phyloP scores from a whole-genome alignment of 2,329 filamentous ascomycete species.

The Leptographium radiaticola region DNA sequence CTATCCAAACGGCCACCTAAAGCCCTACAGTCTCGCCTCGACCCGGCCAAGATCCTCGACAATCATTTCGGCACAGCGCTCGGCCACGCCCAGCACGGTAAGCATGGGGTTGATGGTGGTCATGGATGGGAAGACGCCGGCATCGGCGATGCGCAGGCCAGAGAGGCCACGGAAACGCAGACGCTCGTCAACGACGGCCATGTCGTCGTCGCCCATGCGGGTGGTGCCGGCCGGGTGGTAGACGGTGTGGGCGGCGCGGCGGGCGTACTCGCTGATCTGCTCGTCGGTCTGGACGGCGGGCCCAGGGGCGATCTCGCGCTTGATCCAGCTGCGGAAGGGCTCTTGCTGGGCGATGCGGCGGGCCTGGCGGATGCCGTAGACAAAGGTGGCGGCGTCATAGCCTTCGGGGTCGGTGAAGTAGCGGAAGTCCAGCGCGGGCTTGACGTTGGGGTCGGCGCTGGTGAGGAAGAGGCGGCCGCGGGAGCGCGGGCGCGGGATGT shows the following conservation, averaged over 20 bases:
- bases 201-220: constrained; percentile 12
- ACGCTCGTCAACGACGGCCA: constrained; percentile 12
- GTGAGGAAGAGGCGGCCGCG: constrained; percentile 34
- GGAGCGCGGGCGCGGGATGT: constrained; percentile 73
- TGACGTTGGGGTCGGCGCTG: constrained; percentile 11
- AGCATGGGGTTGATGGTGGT: constrained; percentile 38
- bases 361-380: constrained; percentile 11
- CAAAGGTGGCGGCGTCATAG: constrained; percentile 12
- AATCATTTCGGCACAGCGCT: constrained; percentile 75
- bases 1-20: not conserved
- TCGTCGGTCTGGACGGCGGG: constrained; percentile 47
- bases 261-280: constrained; percentile 12
- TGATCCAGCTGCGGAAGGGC: constrained; percentile 11
- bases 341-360: constrained; percentile 10
- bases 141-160: constrained; percentile 13
- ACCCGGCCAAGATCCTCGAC: constrained; percentile 44
- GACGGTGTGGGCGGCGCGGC: constrained; percentile 10
- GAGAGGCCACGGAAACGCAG: constrained; percentile 22
- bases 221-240: constrained; percentile 13
- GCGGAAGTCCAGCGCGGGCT: constrained; percentile 14
- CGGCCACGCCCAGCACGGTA: constrained; percentile 72
- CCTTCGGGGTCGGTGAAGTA: constrained; percentile 34
- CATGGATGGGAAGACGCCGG: constrained; percentile 13
- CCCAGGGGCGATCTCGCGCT: constrained; percentile 41
- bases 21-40: constrained; percentile 3